A percentile compares a stretch with the other conserved stretches of the same genome.
Conservation (phyloP, 257 asterid species). For the Fraxinus excelsior region DNA sequence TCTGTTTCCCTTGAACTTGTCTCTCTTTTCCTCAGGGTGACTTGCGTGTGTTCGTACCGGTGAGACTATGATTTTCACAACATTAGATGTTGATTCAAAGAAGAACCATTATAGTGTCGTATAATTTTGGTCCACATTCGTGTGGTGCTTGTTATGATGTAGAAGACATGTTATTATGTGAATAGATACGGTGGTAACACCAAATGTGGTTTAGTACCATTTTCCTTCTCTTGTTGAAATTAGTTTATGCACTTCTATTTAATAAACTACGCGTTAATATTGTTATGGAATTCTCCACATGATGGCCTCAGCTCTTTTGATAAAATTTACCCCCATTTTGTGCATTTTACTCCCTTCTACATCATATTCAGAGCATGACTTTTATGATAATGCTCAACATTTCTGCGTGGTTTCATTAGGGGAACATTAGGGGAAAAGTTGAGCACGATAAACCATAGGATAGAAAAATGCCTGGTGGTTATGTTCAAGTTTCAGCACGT, state of each 20-base stretch:
- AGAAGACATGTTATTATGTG: slow-evolving; percentile 55
- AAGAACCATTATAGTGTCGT: slow-evolving; percentile 29
- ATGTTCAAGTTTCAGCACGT: too few species aligned
- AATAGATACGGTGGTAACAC: slow-evolving; percentile 47
- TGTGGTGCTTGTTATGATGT: slow-evolving; percentile 53
- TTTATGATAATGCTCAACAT: neutral
- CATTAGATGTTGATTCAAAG: slow-evolving; percentile 49
- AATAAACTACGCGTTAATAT: too few species aligned
- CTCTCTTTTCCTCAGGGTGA: slow-evolving; percentile 25
- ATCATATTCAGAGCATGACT: neutral
- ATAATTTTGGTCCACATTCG: slow-evolving; percentile 37
- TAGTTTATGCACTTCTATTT: neutral
- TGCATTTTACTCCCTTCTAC: neutral
- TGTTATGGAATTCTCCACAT: too few species aligned
- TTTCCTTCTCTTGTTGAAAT: neutral
- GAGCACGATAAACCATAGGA: too few species aligned
- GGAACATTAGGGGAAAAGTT: too few species aligned
- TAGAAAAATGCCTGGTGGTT: too few species aligned
- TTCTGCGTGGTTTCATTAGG: neutral
- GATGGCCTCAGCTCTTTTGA: neutral
- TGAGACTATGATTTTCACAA: slow-evolving; percentile 42
- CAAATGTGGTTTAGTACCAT: too few species aligned
- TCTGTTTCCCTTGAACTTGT: too few species aligned
- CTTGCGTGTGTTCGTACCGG: slow-evolving; percentile 36
- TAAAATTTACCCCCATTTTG: neutral